Base-by-base conservation (phyloP, 495 filamentous ascomycete species). In the Daldinia caldariorum region DNA sequence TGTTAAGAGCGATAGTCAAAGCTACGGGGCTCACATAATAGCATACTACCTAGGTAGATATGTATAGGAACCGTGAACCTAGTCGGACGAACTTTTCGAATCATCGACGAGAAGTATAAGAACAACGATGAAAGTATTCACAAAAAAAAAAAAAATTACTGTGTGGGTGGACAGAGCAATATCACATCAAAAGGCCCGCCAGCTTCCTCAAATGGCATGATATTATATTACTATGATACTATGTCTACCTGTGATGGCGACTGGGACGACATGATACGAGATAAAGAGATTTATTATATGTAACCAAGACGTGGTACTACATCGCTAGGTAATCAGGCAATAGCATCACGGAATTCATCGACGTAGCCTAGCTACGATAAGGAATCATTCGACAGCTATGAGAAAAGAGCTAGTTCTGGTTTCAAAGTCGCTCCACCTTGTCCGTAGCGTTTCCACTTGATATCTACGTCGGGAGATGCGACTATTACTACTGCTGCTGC, bases 221-320 rank as follows among this genome's bases (percentile, higher is more conserved):
- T 32, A 16, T 32, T 47, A 5, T 53, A 32, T 53, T 53, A 32
- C 14, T 53, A 32, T 53, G 49, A 32, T 13, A 1, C 29, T 31
- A 32, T 32, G 13, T 53, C 29, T 53, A 4, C 31, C 26, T 53
- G 31, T 53, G 7, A 16, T 32, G 14, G 31, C 1, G 9, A 47
- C 43, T 47, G 3, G 43, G 16, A 22, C 43, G 18, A 12, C 9
- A 47, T 47, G 18, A 22, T 47, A 47, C 43, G 43, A 47, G 43
- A 47, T 22, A 12, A 18, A 22, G 1, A 47, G 9, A 18, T 47
- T 2, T 47, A 47, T 2, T 47, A 47, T 47, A 22, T 20, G 22
- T 47, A 47, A 20, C 43, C 12, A 9, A 47, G 43, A 47, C 43
- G 12, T 47, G 43, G 43, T 22, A 47, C 43, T 47, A 53, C 49